Percentiles rank a stretch among this genome's conserved stretches.
Conservation (phyloP, 139 green algal genomes). For the Desmodesmus armatus region DNA sequence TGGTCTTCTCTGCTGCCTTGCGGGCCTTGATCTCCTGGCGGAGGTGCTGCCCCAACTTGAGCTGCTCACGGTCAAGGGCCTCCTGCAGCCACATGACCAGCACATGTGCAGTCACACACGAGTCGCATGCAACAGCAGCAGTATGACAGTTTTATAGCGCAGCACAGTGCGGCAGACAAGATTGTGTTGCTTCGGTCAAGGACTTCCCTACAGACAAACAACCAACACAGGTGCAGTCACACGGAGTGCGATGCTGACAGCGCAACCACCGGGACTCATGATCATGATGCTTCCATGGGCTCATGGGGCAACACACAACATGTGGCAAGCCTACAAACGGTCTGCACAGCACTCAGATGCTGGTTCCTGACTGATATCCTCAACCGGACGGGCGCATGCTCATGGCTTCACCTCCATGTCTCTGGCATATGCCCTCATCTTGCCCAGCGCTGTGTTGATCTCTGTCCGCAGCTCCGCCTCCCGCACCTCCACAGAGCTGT, state of each 20-base stretch:
- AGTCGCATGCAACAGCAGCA: too few relatives aligned
- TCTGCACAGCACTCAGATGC: too few relatives aligned
- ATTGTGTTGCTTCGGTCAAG: background rate
- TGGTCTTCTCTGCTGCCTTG: conserved; percentile 1
- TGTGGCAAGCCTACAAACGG: too few relatives aligned
- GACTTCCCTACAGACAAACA: background rate
- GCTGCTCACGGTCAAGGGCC: conserved; percentile 27
- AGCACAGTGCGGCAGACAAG: background rate
- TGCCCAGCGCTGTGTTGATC: conserved; percentile 28
- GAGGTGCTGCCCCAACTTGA: conserved; percentile 30
- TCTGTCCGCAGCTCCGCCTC: conserved; percentile 32
- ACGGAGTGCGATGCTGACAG: too few relatives aligned
- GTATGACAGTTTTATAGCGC: too few relatives aligned
- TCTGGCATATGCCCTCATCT: conserved; percentile 19
- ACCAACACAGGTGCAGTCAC: too few relatives aligned
- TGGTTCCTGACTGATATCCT: too few relatives aligned
- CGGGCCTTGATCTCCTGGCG: conserved; percentile 35
- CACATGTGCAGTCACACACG: background rate
- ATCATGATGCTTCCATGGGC: too few relatives aligned
- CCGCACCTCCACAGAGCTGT: background rate
- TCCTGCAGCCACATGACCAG: background rate
- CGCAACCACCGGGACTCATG: too few relatives aligned
- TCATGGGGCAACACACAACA: too few relatives aligned
- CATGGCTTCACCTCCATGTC: conserved; percentile 29
- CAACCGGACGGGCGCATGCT: too few relatives aligned